Evolutionary conservation across 1,139 yeast species (phyloP), one percentile per base, ranked within the genome.

Genomic region (Debaryomyces udenii): DNA sequence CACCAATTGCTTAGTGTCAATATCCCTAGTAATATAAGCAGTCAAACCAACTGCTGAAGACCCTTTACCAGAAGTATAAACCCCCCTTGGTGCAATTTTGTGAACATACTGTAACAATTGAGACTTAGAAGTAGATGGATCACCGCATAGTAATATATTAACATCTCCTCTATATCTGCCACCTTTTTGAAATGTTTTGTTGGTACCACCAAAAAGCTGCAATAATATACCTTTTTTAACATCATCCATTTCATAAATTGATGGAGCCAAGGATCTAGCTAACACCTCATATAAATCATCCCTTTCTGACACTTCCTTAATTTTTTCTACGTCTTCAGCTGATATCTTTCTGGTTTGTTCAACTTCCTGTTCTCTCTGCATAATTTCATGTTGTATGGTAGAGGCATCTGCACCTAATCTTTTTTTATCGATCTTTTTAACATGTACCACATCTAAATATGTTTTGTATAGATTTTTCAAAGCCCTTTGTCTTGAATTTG

Each of bases 41-140:
- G 99, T 93, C 59, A 93, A 75, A 71, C 99, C 99, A 42, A 93
- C 99, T 0, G 99, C 99, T 17, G 99, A 93, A 0, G 98, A 90
- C 41, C 99, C 99, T 58, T 93, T 93, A 65, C 99, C 99, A 1
- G 97, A 90, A 1, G 99, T 93, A 62, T 91, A 93, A 31, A 94
- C 89, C 52, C 99, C 99, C 59, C 99, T 76, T 30, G 99, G 99
- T 0, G 99, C 96, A 51, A 93, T 93, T 59, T 91, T 89, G 66
- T 93, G 99, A 38, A 93, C 98, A 52, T 93, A 93, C 57, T 90
- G 94, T 51, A 93, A 73, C 42, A 93, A 70, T 64, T 93, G 99
- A 2, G 99, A 93, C 61, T 93, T 93, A 9, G 98, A 84, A 3
- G 99, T 93, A 7, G 98, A 91, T 2, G 99, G 99, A 61, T 93